Evolutionary conservation across 78 protist species (phyloP), one percentile per base, ranked within the genome.

Genomic region (Dictyostelium brefeldianum): DNA sequence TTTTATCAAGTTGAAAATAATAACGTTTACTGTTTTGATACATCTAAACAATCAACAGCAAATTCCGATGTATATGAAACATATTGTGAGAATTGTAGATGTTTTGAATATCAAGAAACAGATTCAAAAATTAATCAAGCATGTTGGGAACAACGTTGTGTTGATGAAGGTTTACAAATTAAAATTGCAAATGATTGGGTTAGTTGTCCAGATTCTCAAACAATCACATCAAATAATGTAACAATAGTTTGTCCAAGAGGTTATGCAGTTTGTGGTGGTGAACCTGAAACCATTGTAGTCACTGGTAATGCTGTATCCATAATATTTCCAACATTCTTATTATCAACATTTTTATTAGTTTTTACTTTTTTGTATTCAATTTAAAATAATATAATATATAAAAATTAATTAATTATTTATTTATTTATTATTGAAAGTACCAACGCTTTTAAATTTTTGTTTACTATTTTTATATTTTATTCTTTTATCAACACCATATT

Each of bases 111-210:
- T 50, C 57, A 29, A 77, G 65, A 51, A 1, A 1, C 81, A 8
- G 70, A 78, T 17, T 36, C 12, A 7, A 15, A 22, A 54, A 47
- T 56, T 31, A 41, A 47, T n/a, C 83, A 78, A 78, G 31, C 83
- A 12, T 78, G 83, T 78, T 78, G 83, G 83, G 83, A 78, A 54
- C 83, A 78, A 78, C 54, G 83, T 54, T 78, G 83, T 78, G 17
- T 8, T 1, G 17, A 20, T 5, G 36, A 22, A 20, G 47, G 64
- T 54, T 53, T 78, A 4, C 83, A 78, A 78, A 14, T 78, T 51
- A 36, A 54, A 36, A 54, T 78, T 20, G 29, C 31, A 6, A 54
- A 54, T 54, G 6, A 36, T 54, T 78, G 83, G 83, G 15, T 78
- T 0, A 50, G 10, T 47, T 87, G 93, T 22, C 62, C 62, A 15